These are phyloP conservation scores for Penicillium longicatenatum DNA, from an alignment of 495 filamentous ascomycete species.

Conservation along the genomic window DNA sequence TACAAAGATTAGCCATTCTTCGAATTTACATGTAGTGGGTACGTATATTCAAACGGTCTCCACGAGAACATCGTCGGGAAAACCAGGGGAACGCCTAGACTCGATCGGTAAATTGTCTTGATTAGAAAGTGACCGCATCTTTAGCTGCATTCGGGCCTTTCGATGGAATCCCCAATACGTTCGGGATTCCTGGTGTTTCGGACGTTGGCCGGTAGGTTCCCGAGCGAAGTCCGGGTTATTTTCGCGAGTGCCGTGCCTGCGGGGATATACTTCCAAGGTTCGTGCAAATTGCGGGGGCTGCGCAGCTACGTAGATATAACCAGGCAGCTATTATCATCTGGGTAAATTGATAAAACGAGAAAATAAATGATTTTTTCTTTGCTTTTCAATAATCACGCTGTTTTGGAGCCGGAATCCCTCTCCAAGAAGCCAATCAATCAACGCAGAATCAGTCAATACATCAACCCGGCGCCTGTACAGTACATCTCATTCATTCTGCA, in stretches of 20 bases:
- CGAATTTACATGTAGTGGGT: not conserved
- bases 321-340: too few species aligned
- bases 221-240: slow-evolving; percentile 29
- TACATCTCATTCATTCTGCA: not conserved
- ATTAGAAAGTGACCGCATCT: not conserved
- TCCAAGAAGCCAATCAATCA: not conserved
- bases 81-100: slow-evolving; percentile 23
- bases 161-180: slow-evolving; percentile 10
- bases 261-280: slow-evolving; percentile 4
- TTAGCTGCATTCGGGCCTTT: slow-evolving; percentile 3
- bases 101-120: not conserved
- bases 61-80: slow-evolving; percentile 38
- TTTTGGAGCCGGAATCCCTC: not conserved
- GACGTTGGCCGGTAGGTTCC: slow-evolving; percentile 22
- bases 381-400: not conserved
- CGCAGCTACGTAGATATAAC: not conserved
- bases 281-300: not conserved
- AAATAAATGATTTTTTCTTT: not conserved
- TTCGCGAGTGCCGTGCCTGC: slow-evolving; percentile 17
- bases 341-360: not conserved
- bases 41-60: not conserved
- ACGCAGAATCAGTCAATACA: not conserved
- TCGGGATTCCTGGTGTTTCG: slow-evolving; percentile 24
- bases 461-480: slow-evolving; percentile 2
- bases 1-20: not conserved